These are phyloP conservation scores for Teratosphaeria viscida DNA, from an alignment of 2,329 filamentous ascomycete species.

Conservation along the genomic window DNA sequence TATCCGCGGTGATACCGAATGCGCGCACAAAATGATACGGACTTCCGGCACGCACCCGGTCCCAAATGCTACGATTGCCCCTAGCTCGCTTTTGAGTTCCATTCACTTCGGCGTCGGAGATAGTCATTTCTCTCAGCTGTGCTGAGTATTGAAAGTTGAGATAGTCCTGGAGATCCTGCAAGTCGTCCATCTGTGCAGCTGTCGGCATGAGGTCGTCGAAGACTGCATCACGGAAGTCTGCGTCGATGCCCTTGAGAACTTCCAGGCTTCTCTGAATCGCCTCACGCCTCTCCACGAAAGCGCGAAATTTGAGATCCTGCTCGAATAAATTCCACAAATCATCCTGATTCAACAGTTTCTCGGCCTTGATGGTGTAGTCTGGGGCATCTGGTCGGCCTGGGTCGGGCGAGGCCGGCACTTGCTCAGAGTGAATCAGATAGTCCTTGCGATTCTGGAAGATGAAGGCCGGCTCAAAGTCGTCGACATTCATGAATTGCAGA, in stretches of 20 bases:
- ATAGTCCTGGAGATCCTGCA: constrained; percentile 95
- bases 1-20: constrained; percentile 82
- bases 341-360: constrained; percentile 83
- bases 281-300: constrained; percentile 83
- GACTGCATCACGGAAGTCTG: constrained; percentile 58
- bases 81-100: constrained; percentile 69
- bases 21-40: constrained; percentile 76
- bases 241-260: constrained; percentile 48
- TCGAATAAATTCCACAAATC: constrained; percentile 95
- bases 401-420: constrained; percentile 50
- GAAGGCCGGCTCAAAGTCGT: constrained; percentile 92
- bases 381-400: constrained; percentile 59
- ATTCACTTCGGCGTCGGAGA: constrained; percentile 51
- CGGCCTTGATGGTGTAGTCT: constrained; percentile 63
- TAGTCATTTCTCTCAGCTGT: constrained; percentile 69
- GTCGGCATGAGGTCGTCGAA: constrained; percentile 73
- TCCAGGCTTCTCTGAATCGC: constrained; percentile 70
- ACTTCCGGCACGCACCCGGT: constrained; percentile 70
- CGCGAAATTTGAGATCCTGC: constrained; percentile 88
- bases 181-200: constrained; percentile 81
- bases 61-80: constrained; percentile 69
- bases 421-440: constrained; percentile 84
- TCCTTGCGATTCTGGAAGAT: constrained; percentile 98
- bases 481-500: constrained; percentile 86
- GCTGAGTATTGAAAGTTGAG: constrained; percentile 85